Percentiles rank a stretch among this genome's conserved stretches.
Conservation (phyloP, 1,284 basidiomycete species). For the Sanghuangporus sanghuang region DNA sequence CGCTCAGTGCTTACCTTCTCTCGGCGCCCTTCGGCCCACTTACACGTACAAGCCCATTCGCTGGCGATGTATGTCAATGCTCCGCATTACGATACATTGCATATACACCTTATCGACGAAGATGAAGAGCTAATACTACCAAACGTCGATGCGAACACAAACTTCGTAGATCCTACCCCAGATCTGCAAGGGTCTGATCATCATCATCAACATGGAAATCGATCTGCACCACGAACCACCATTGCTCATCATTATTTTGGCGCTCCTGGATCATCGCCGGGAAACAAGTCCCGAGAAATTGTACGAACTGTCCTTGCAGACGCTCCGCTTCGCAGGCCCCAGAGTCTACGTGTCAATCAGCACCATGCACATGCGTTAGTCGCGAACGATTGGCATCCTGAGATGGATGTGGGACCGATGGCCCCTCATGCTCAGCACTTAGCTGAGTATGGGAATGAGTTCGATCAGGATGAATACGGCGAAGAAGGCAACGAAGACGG, state of each 20-base stretch:
- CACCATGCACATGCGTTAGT: background rate
- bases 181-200: background rate
- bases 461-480: too few relatives aligned
- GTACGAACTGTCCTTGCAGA: constrained; percentile 12
- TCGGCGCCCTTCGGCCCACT: background rate
- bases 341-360: background rate
- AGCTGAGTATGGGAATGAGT: too few relatives aligned
- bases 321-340: constrained; percentile 9
- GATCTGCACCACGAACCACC: background rate
- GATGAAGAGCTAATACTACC: background rate
- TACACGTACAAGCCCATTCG: background rate
- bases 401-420: too few relatives aligned
- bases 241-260: constrained; percentile 15
- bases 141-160: background rate
- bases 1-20: constrained; percentile 12
- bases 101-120: background rate
- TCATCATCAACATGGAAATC: background rate
- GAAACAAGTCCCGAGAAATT: background rate
- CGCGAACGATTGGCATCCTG: background rate
- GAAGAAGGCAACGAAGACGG: too few relatives aligned
- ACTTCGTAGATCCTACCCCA: background rate
- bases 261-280: background rate
- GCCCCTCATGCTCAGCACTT: too few relatives aligned
- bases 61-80: background rate
- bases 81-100: background rate